phyloP scores from a whole-genome alignment of 441 rosid genomes.

The Iberis amara region DNA sequence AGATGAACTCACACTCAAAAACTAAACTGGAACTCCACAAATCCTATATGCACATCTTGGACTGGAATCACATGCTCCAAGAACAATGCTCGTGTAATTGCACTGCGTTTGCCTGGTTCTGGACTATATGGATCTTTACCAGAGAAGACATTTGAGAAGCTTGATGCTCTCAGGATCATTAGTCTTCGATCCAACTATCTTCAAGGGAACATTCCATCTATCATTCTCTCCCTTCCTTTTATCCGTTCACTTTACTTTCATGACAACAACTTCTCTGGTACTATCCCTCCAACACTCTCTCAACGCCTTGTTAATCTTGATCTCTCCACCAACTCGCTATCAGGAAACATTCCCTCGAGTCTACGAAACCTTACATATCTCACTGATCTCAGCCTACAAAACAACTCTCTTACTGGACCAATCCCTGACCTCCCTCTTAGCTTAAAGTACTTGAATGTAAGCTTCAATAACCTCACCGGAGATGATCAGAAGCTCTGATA shows the following conservation, averaged over 20 bases:
- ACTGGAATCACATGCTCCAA: constrained; percentile 52
- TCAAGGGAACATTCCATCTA: constrained; percentile 53
- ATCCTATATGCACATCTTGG: constrained; percentile 49
- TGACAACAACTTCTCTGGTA: constrained; percentile 55
- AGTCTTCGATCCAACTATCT: constrained; percentile 62
- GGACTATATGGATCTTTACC: constrained; percentile 65
- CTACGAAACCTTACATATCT: constrained; percentile 47
- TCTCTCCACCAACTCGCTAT: constrained; percentile 52
- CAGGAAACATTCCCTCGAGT: constrained; percentile 46
- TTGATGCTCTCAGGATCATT: constrained; percentile 57
- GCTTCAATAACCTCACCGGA: constrained; percentile 37
- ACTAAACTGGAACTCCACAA: constrained; percentile 55
- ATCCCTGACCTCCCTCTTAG: constrained; percentile 50
- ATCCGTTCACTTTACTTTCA: constrained; percentile 52
- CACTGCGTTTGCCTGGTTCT: constrained; percentile 55
- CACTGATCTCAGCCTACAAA: constrained; percentile 43
- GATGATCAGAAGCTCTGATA: not conserved
- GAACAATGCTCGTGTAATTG: constrained; percentile 40
- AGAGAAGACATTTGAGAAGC: constrained; percentile 50
- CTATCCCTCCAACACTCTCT: constrained; percentile 46
- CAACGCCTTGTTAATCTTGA: constrained; percentile 46
- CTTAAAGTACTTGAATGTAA: constrained; percentile 49
- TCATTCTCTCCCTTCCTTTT: constrained; percentile 51
- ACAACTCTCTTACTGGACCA: constrained; percentile 53
- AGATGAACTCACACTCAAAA: no score